Base-by-base conservation (phyloP, 1,284 basidiomycete genomes). In the Microbotryomycetes sp. region DNA sequence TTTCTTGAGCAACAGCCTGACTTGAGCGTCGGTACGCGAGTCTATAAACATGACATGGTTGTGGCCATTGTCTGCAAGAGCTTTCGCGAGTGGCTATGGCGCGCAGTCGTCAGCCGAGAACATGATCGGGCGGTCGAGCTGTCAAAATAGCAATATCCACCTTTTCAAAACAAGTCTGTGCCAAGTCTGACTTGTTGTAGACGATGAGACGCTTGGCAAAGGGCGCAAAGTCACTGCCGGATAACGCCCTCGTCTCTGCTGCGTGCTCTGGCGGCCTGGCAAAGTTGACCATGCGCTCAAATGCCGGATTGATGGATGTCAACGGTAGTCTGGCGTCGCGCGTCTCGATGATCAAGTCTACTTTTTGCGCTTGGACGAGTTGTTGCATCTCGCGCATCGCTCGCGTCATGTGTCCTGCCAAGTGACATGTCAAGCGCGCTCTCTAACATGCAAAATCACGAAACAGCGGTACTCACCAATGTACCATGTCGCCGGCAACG, bases 291-390 rank as follows among this genome's bases (percentile, higher is more conserved):
- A 77, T 61, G 4, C 85, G 82, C 81, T 96, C 91, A 61, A 96
- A 85, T 13, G 85, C 85, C 52, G 85, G 82, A 75, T 98, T 98
- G 75, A 97, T 90, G 68, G 87, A 91, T 18, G 93, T 96, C 60
- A 98, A 79, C 3, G 94, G 94, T 31, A 98, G 79, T 26, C 94
- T 83, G 2, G 93, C 85, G 76, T 98, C 94, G 68, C 94, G 82
- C 23, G 93, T 85, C 78, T 98, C 94, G 65, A 98, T 85, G 56
- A 98, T 89, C 61, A 98, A 83, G 72, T 91, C 90, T 55, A 88
- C 92, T 67, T 84, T 85, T 52, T 83, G 83, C 50, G 55, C 53
- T 45, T 64, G 61, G 18, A 96, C 81, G 59, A 91, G 79, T 47
- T 82, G 78, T 13, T 90, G 88, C 41, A 96, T 80, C 75, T 84